Evolutionary conservation across 257 asterid species (phyloP), one percentile per base, ranked within the genome.

Genomic region (Handroanthus guayacan): DNA sequence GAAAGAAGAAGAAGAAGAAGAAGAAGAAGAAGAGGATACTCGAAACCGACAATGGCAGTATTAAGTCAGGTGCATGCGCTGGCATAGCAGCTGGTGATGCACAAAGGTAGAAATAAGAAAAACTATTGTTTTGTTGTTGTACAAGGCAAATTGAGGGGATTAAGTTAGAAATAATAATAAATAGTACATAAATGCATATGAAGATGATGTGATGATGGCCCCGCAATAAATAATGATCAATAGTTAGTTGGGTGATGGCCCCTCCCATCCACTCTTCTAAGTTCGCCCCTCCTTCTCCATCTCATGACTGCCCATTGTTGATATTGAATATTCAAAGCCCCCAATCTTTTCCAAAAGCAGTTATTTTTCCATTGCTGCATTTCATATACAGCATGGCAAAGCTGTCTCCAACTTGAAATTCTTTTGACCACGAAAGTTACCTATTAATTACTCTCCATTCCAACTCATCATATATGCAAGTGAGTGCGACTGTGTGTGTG

Each of bases 361-460:
- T 58, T 50, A 57, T 79, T 62, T 61, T 63, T 38, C 6, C 38
- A 63, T 39, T 63, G 52, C 69, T 13, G 5, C 20, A 58, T 17
- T 67, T 45, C 16, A 66, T 72, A 81, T 56, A 79, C 18, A 71
- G 12, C 11, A 14, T 4, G 6, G 20, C 72, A 81, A 39, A 82
- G 86, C 86, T 82, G 86, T 77, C 78, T 70, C 81, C 86, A 78
- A 82, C 83, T 65, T 78, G 82, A 25, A 8, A 3, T 18, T 65
- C 65, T 78, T 72, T 79, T 79, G 82, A 79, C 82, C 78, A 72
- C 31, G 41, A 72, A 79, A 79, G 69, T 72, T 64, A 64, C 64
- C 31, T 31, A 43, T 36, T 14, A 5, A 51, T 54, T 54, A 25
- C 9, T 5, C 34, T 67, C 74, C 79, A 4, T 31, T n/a, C 20